Base-by-base conservation (phyloP, 2,329 filamentous ascomycete species). In the Teratosphaeria destructans region DNA sequence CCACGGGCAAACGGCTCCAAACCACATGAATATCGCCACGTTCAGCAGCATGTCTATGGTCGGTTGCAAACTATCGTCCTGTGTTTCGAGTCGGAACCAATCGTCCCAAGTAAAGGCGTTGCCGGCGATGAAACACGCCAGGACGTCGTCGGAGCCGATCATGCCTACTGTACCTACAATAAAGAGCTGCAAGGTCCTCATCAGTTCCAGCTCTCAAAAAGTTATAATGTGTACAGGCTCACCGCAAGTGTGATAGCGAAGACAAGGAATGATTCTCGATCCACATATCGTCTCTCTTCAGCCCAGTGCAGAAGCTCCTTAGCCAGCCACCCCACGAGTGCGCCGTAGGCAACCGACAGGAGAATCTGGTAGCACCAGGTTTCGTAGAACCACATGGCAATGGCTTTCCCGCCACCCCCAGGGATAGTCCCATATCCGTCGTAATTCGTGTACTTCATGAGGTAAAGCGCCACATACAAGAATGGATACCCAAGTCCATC, bases 1-100 rank as follows among this genome's bases (percentile, higher is more conserved):
- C 92, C 92, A 96, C 0, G 92, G 92, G 60, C 87, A 89, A 11
- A 92, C 83, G 0, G 90, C 89, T 3, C 91, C 91, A 67, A 89
- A 93, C 91, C 90, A 96, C 74, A 95, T 84, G 72, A 96, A 96
- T 47, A 96, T 82, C 19, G 86, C 80, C 3, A 95, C 84, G 70
- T 96, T 96, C 60, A 96, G 85, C 1, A 96, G 80, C 90, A 96
- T 95, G 72, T 96, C 91, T 54, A 96, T 88, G 0, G 91, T 96
- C 0, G 91, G 91, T 71, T 96, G 91, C n/a, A 96, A 81, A 1
- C 89, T 92, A 72, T 96, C 93, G 66, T 96, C 92, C 66, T 87
- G 78, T 0, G 92, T 96, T 72, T 95, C 89, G 1, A 93, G 78
- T 0, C 92, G 87, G 74, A 96, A 96, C 90, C 90, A 95, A 74